Percentiles rank a stretch among this genome's conserved stretches.
These are phyloP conservation scores for Aspergillus terreus DNA, from an alignment of 2,329 filamentous ascomycete genomes.

Conservation along the genomic window DNA sequence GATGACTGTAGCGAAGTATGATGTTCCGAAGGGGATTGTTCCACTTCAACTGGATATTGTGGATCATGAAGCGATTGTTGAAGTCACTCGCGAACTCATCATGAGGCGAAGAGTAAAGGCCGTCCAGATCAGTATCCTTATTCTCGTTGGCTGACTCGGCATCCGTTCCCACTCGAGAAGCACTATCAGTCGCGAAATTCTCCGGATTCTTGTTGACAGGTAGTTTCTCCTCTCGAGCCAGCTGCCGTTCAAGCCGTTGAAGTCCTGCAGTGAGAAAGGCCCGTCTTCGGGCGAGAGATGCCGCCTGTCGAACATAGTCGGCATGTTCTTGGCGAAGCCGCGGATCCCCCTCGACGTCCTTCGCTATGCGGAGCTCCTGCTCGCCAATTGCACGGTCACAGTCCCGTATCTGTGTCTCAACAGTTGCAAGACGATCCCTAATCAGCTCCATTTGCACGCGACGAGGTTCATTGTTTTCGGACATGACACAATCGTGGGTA, in stretches of 20 bases:
- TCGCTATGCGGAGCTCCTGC: slow-evolving; percentile 62
- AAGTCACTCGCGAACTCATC: slow-evolving; percentile 90
- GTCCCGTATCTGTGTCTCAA: slow-evolving; percentile 71
- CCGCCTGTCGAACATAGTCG: slow-evolving; percentile 53
- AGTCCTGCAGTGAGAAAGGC: slow-evolving; percentile 58
- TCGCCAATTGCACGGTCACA: slow-evolving; percentile 72
- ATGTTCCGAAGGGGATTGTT: slow-evolving; percentile 95
- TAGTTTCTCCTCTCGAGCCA: slow-evolving; percentile 41
- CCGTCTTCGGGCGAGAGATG: slow-evolving; percentile 55
- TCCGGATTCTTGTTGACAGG: slow-evolving; percentile 44
- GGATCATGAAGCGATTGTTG: slow-evolving; percentile 96
- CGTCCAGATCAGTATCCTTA: slow-evolving; percentile 49
- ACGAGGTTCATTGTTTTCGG: slow-evolving; percentile 80
- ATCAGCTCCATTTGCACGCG: slow-evolving; percentile 85
- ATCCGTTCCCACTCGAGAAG: slow-evolving; percentile 25
- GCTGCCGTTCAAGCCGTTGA: slow-evolving; percentile 52
- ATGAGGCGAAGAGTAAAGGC: slow-evolving; percentile 64
- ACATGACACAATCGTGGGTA: slow-evolving; percentile 95
- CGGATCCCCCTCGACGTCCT: slow-evolving; percentile 51
- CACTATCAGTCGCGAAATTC: slow-evolving; percentile 20
- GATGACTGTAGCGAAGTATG: slow-evolving; percentile 93
- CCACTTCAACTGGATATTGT: slow-evolving; percentile 98
- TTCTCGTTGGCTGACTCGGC: slow-evolving; percentile 52
- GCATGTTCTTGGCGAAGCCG: slow-evolving; percentile 43
- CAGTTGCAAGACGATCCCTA: slow-evolving; percentile 70